Evolutionary conservation across 2,329 filamentous ascomycete species (phyloP), one percentile per base, ranked within the genome.

Genomic region (Leptographium radiaticola): DNA sequence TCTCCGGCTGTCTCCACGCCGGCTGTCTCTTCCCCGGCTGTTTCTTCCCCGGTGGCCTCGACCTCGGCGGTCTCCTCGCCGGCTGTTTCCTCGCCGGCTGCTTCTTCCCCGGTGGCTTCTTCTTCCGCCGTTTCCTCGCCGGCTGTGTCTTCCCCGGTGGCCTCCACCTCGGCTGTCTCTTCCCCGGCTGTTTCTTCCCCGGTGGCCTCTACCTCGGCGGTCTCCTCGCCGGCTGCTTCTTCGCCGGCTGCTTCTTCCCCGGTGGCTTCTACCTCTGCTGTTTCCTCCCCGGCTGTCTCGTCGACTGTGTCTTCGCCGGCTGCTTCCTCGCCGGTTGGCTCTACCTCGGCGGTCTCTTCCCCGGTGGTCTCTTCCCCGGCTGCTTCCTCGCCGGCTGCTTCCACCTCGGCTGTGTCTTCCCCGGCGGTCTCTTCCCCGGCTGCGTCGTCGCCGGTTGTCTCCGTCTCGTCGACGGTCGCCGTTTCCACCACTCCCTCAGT

Each of bases 141-240:
- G n/a, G n/a, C n/a, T n/a, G n/a, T n/a, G n/a, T n/a, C n/a, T n/a
- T n/a, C n/a, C n/a, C n/a, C n/a, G n/a, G 38, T 40, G n/a, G 49
- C 52, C 36, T 16, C 18, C 13, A 6, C 11, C 38, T 16, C 56
- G 30, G n/a, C n/a, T n/a, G n/a, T n/a, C n/a, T n/a, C n/a, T n/a
- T n/a, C n/a, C n/a, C n/a, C n/a, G n/a, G n/a, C n/a, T n/a, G n/a
- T n/a, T n/a, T n/a, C n/a, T n/a, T n/a, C n/a, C n/a, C n/a, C n/a
- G n/a, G n/a, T n/a, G n/a, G n/a, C 9, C 55, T 56, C 52, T 59
- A 38, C 44, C 2, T 16, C 44, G 13, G 25, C 25, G 4, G n/a
- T 38, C 3, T 25, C 25, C 25, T 53, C 34, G n/a, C 16, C 18
- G 16, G 16, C 36, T 15, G 47, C 16, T n/a, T n/a, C n/a, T n/a